Conservation (phyloP, 768 basidiomycete genomes). For the Cantharellus cinnabarinus region DNA sequence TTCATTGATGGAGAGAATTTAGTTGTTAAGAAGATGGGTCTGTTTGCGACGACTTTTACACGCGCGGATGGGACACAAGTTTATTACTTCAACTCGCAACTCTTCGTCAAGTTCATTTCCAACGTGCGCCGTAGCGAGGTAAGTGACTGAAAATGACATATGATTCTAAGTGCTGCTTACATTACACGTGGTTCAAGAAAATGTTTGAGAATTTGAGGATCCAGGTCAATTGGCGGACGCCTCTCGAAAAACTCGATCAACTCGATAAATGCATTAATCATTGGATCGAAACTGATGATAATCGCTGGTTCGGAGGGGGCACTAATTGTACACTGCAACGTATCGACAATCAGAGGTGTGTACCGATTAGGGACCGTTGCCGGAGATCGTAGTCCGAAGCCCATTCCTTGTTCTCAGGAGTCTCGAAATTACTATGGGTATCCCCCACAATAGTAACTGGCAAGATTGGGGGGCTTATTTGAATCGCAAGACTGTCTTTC, state of each 20-base stretch:
- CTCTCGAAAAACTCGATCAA: slow-evolving; percentile 46
- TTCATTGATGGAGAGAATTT: slow-evolving; percentile 56
- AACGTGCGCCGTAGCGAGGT: slow-evolving; percentile 57
- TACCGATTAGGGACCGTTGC: background rate
- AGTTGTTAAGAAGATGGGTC: slow-evolving; percentile 59
- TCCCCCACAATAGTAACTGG: slow-evolving; percentile 32
- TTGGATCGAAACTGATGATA: slow-evolving; percentile 62
- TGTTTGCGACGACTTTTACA: slow-evolving; percentile 59
- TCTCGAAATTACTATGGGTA: slow-evolving; percentile 47
- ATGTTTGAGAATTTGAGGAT: slow-evolving; percentile 45
- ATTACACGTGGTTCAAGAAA: slow-evolving; percentile 23
- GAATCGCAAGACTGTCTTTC: slow-evolving; percentile 53
- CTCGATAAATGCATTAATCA: slow-evolving; percentile 47
- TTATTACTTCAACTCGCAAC: slow-evolving; percentile 63
- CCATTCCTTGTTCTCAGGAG: slow-evolving; percentile 1
- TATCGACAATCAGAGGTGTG: slow-evolving; percentile 41
- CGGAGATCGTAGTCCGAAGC: background rate
- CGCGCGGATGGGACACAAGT: slow-evolving; percentile 58
- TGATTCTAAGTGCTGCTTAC: slow-evolving; percentile 7
- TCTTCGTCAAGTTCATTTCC: slow-evolving; percentile 55
- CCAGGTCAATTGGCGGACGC: slow-evolving; percentile 59
- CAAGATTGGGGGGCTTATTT: slow-evolving; percentile 44
- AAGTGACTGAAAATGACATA: slow-evolving; percentile 11
- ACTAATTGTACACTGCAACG: slow-evolving; percentile 43
- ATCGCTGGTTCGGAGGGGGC: slow-evolving; percentile 50